These are phyloP conservation scores for Scytalidium sp. DNA, from an alignment of 2,329 filamentous ascomycete species.

Conservation along the genomic window DNA sequence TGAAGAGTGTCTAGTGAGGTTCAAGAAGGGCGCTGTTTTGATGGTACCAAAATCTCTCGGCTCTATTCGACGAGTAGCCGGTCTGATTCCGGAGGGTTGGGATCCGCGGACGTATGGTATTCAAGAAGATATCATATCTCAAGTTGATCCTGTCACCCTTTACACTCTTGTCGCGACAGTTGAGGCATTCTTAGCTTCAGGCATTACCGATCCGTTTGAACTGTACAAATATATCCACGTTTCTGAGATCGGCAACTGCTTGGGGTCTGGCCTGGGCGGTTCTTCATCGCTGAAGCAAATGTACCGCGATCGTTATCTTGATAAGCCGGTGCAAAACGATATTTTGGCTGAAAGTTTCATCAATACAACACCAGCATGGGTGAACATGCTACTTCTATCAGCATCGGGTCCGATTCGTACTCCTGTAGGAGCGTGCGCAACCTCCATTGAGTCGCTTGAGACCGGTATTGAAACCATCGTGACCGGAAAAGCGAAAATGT, in stretches of 20 bases:
- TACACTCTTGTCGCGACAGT: constrained; percentile 89
- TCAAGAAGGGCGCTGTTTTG: constrained; percentile 89
- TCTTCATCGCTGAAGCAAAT: constrained; percentile 85
- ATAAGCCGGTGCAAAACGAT: constrained; percentile 94
- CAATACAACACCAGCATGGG: constrained; percentile 98
- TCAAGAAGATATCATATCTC: constrained; percentile 91
- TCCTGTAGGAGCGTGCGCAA: constrained; percentile 92
- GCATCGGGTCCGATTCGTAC: constrained; percentile 97
- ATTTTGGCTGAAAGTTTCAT: constrained; percentile 98
- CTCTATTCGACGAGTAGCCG: constrained; percentile 92
- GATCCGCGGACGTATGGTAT: constrained; percentile 91
- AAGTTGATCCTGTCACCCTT: constrained; percentile 91
- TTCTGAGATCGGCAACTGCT: constrained; percentile 92
- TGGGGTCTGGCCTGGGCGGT: constrained; percentile 95
- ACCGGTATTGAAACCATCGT: constrained; percentile 97
- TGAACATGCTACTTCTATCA: constrained; percentile 95
- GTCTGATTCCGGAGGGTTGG: constrained; percentile 94
- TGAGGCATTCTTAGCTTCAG: constrained; percentile 81
- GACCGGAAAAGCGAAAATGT: constrained; percentile 82
- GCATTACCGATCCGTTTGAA: constrained; percentile 96
- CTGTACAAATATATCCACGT: constrained; percentile 99
- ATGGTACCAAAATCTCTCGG: constrained; percentile 93
- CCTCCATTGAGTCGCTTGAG: constrained; percentile 91
- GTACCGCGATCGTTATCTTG: constrained; percentile 94
- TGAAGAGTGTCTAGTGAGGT: constrained; percentile 84